A percentile compares a stretch with the other conserved stretches of the same genome.
Evolutionary conservation across 805 yeast species (phyloP).

Genomic region (Wickerhamiella slavikovae): DNA sequence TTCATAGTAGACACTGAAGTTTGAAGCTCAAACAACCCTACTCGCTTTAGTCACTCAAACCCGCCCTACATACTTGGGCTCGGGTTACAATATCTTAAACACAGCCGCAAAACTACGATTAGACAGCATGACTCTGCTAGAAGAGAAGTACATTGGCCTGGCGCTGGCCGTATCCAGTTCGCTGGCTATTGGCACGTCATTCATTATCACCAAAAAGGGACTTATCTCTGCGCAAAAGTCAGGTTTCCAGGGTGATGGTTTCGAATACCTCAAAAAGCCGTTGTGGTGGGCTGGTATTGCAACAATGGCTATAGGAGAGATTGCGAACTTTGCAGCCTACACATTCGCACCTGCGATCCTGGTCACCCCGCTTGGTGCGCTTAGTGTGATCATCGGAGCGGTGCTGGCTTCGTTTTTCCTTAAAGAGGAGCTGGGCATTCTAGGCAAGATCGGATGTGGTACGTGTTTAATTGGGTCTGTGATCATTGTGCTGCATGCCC

Average conservation of each 20-base stretch:
- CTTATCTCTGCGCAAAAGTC: slow-evolving; percentile 45
- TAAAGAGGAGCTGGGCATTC: slow-evolving; percentile 67
- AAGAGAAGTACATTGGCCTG: slow-evolving; percentile 76
- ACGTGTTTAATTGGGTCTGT: slow-evolving; percentile 75
- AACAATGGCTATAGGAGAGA: slow-evolving; percentile 76
- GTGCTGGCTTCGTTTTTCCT: slow-evolving; percentile 69
- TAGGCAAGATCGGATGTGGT: slow-evolving; percentile 87
- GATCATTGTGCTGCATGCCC: slow-evolving; percentile 77
- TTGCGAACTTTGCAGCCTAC: slow-evolving; percentile 86
- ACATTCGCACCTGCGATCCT: slow-evolving; percentile 87
- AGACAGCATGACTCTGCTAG: slow-evolving; percentile 21
- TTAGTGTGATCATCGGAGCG: slow-evolving; percentile 80
- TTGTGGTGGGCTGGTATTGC: slow-evolving; percentile 89
- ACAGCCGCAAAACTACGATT: too few species aligned
- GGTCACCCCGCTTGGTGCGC: slow-evolving; percentile 82
- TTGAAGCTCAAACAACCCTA: too few species aligned
- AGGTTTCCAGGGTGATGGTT: slow-evolving; percentile 53
- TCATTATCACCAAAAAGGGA: slow-evolving; percentile 77
- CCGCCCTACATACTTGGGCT: too few species aligned
- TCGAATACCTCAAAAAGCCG: slow-evolving; percentile 60
- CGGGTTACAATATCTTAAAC: too few species aligned
- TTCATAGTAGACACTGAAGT: too few species aligned
- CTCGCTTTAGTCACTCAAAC: too few species aligned
- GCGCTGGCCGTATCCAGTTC: slow-evolving; percentile 76
- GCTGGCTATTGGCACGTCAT: slow-evolving; percentile 75